A percentile compares a stretch with the other conserved stretches of the same genome.
Evolutionary conservation across 108 stramenopile genomes (phyloP).

Genomic region (Bacterosira constricta): DNA sequence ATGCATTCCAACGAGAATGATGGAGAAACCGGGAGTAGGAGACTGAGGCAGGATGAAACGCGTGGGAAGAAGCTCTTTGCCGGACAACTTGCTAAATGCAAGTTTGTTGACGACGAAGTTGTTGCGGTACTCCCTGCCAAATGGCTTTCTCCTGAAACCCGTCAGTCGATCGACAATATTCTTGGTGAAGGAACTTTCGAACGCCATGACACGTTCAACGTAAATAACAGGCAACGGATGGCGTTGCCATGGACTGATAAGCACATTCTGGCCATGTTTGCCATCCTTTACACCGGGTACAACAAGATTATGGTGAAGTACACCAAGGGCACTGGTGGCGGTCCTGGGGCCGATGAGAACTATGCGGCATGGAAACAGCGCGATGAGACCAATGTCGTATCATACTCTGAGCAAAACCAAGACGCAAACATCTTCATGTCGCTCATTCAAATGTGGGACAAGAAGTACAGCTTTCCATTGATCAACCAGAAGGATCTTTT

Average conservation of each 20-base stretch:
- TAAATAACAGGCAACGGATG: not conserved
- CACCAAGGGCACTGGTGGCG: not conserved
- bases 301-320: not conserved
- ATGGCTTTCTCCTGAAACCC: not conserved
- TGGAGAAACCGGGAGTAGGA: no score
- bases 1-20: no score
- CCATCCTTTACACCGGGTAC: not conserved
- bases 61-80: not conserved
- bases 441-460: conserved; percentile 1
- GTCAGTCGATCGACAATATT: not conserved
- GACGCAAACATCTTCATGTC: not conserved
- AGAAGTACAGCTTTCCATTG: not conserved
- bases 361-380: not conserved
- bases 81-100: not conserved
- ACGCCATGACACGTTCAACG: not conserved
- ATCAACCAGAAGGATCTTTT: not conserved
- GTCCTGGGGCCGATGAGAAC: not conserved
- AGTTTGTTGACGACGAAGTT: not conserved
- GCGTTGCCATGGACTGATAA: not conserved
- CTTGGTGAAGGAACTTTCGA: not conserved
- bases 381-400: not conserved
- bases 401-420: no score
- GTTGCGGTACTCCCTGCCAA: not conserved
- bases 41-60: not conserved
- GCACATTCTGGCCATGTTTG: not conserved